phyloP scores from a whole-genome alignment of 2,329 filamentous ascomycete genomes.

The Aureobasidium sp. region DNA sequence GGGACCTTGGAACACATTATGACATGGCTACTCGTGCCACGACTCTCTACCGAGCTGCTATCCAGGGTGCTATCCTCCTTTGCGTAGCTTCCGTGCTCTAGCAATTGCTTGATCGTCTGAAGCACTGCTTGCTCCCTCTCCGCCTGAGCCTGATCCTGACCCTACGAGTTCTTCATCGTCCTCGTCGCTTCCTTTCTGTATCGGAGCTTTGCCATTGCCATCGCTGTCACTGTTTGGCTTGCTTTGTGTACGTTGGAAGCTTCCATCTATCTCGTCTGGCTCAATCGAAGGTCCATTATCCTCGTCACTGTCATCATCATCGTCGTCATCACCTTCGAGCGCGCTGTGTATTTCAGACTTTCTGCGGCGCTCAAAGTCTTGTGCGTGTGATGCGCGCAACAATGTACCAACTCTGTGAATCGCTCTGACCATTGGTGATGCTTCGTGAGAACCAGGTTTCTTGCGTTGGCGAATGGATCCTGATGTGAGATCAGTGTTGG shows the following conservation, averaged over 20 bases:
- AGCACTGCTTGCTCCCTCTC: conserved; percentile 2
- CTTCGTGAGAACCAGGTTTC: conserved; percentile 20
- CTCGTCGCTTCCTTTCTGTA: not conserved
- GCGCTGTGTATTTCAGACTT: conserved; percentile 38
- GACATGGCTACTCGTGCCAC: not conserved
- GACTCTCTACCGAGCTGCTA: not conserved
- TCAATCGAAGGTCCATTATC: not conserved
- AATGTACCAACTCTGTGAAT: conserved; percentile 55
- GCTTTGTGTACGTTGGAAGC: not conserved
- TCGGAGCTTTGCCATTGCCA: not conserved
- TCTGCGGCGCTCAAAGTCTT: conserved; percentile 83
- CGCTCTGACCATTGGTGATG: conserved; percentile 33
- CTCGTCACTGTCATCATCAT: conserved; percentile 30
- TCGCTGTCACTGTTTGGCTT: not conserved
- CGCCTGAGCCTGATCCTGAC: not conserved
- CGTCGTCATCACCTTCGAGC: conserved; percentile 26
- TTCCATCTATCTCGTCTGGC: not conserved
- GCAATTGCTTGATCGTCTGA: conserved; percentile 5
- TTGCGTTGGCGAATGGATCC: conserved; percentile 15
- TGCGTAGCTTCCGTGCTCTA: not conserved
- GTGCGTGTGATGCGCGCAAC: conserved; percentile 76
- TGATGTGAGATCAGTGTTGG: not conserved
- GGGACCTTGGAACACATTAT: not conserved
- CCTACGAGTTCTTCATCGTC: not conserved
- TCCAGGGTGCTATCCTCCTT: not conserved